phyloP scores from a whole-genome alignment of 768 basidiomycete genomes.

The Epithele typhae region DNA sequence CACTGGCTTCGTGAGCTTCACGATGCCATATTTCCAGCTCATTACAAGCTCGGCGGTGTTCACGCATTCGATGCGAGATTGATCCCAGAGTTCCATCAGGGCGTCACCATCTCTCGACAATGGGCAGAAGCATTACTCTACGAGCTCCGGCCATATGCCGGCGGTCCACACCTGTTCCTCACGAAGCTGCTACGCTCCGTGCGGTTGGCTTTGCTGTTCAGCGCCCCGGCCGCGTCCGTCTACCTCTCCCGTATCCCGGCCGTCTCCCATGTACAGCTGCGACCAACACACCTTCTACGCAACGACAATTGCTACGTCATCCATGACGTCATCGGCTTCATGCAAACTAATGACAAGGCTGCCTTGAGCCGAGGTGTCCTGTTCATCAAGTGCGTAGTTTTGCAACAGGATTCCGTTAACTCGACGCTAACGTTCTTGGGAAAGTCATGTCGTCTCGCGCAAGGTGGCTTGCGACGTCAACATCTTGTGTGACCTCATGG shows the following conservation, averaged over 20 bases:
- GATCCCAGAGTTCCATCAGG: no score
- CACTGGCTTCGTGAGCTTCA: constrained; percentile 13
- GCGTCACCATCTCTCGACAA: no score
- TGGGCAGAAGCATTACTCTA: no score
- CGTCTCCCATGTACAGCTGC: no score
- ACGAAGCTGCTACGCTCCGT: no score
- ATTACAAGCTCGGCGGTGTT: not conserved
- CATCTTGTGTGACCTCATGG: constrained; percentile 48
- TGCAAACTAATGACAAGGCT: constrained; percentile 1
- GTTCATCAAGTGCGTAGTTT: constrained; percentile 37
- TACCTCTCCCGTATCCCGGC: not conserved
- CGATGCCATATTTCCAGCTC: not conserved
- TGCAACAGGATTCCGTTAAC: no score
- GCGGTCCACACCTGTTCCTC: no score
- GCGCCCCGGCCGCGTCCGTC: not conserved
- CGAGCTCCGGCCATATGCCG: no score
- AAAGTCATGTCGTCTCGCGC: constrained; percentile 41
- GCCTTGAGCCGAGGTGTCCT: constrained; percentile 31
- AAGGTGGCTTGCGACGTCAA: constrained; percentile 38
- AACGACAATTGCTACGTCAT: no score
- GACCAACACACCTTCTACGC: no score
- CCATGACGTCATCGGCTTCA: constrained; percentile 20
- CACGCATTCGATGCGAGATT: not conserved
- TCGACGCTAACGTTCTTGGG: not conserved
- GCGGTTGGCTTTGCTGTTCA: no score